Evolutionary conservation across 2,329 filamentous ascomycete species (phyloP).

Genomic region (Alternaria postmessia): DNA sequence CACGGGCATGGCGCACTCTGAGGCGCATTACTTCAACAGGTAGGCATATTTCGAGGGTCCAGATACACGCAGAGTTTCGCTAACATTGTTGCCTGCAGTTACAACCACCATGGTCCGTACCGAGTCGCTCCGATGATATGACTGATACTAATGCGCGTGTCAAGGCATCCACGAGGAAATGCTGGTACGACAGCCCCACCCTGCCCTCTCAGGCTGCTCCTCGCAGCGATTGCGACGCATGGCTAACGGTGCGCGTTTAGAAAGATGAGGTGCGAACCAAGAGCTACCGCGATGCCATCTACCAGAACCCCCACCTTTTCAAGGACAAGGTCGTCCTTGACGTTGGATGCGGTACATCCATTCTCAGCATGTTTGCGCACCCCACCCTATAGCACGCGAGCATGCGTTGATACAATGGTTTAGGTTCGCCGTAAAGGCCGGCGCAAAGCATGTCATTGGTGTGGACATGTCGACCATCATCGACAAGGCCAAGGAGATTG

Average conservation of each 20-base stretch:
- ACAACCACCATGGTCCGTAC: constrained; percentile 92
- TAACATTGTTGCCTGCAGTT: constrained; percentile 66
- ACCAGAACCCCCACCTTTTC: constrained; percentile 95
- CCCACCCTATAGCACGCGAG: constrained; percentile 22
- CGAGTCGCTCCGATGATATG: constrained; percentile 39
- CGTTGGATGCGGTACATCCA: constrained; percentile 95
- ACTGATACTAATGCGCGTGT: constrained; percentile 51
- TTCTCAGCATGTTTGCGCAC: constrained; percentile 89
- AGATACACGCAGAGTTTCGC: constrained; percentile 31
- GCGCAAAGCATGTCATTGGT: constrained; percentile 97
- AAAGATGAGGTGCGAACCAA: constrained; percentile 98
- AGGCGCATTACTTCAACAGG: constrained; percentile 99
- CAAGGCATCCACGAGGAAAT: constrained; percentile 96
- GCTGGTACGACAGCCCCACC: constrained; percentile 72
- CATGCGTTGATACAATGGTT: constrained; percentile 29
- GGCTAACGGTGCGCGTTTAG: constrained; percentile 56
- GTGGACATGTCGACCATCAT: constrained; percentile 99
- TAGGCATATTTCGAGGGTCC: constrained; percentile 53
- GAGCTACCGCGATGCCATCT: constrained; percentile 96
- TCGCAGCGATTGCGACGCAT: neutral
- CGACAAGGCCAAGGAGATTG: constrained; percentile 96
- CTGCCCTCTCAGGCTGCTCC: constrained; percentile 12
- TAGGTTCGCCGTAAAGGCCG: constrained; percentile 96
- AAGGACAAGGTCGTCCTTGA: constrained; percentile 94
- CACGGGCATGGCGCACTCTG: constrained; percentile 84